These are phyloP conservation scores for Globisporangium echinulatum DNA, from an alignment of 352 stramenopile genomes.

Conservation along the genomic window DNA sequence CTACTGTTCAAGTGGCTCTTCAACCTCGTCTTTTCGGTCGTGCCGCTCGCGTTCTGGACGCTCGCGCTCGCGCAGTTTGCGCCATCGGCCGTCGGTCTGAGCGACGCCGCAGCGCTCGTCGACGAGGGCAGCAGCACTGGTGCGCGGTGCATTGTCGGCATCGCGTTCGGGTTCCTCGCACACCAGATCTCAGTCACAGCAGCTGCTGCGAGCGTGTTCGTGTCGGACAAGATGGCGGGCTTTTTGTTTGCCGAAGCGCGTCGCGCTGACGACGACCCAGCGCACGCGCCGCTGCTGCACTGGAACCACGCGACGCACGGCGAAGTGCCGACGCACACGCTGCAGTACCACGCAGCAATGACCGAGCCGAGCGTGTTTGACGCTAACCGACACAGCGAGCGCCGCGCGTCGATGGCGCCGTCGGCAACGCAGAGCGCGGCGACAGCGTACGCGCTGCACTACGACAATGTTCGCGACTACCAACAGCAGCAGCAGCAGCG, in stretches of 20 bases:
- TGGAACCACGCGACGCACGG: slow-evolving; percentile 12
- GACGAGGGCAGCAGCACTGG: slow-evolving; percentile 4
- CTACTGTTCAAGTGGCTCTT: slow-evolving; percentile 62
- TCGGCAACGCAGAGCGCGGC: slow-evolving; percentile 5
- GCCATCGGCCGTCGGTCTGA: slow-evolving; percentile 9
- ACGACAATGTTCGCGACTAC: not conserved
- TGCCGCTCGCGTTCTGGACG: slow-evolving; percentile 43
- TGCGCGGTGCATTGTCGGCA: slow-evolving; percentile 27
- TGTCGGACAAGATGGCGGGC: slow-evolving; percentile 39
- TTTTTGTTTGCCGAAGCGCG: slow-evolving; percentile 31
- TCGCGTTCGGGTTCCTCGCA: slow-evolving; percentile 56
- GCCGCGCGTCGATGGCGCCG: not conserved
- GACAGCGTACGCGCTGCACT: not conserved
- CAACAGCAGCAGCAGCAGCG: not conserved
- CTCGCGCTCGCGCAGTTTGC: slow-evolving; percentile 36
- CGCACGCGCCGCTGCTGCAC: slow-evolving; percentile 19
- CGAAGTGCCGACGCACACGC: slow-evolving; percentile 12
- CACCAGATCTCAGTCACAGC: slow-evolving; percentile 51
- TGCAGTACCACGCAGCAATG: slow-evolving; percentile 14
- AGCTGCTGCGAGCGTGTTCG: slow-evolving; percentile 26
- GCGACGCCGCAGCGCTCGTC: slow-evolving; percentile 4
- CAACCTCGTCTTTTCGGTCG: slow-evolving; percentile 41
- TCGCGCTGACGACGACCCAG: slow-evolving; percentile 4
- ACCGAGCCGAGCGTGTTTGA: slow-evolving; percentile 9
- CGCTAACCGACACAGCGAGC: not conserved